Conservation (phyloP, 352 stramenopile species). For the Detonula confervacea region DNA sequence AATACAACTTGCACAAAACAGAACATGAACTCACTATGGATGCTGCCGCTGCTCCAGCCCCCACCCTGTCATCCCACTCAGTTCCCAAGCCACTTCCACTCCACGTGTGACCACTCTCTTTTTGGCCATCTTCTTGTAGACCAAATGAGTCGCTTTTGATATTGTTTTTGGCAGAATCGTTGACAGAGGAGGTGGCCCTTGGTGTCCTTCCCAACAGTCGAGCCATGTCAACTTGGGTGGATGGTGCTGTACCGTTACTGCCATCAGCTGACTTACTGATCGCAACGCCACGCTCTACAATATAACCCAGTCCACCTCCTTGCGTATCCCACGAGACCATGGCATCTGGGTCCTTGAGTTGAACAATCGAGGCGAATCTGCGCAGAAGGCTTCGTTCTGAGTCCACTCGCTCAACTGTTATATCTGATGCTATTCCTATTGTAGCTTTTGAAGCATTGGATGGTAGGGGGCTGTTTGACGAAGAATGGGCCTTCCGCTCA, state of each 20-base stretch:
- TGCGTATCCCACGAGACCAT: constrained; percentile 85
- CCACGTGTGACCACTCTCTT: constrained; percentile 42
- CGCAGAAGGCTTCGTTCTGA: constrained; percentile 73
- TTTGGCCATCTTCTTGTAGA: constrained; percentile 10
- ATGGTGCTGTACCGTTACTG: constrained; percentile 12
- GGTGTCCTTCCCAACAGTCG: constrained; percentile 75
- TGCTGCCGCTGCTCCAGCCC: constrained; percentile 75
- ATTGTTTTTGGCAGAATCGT: constrained; percentile 21
- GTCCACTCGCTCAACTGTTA: constrained; percentile 61
- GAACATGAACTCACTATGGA: constrained; percentile 73
- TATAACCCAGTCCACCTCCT: constrained; percentile 77
- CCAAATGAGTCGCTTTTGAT: constrained; percentile 19
- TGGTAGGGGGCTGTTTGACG: not conserved
- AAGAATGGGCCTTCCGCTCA: constrained; percentile 45
- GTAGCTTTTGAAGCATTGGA: constrained; percentile 22
- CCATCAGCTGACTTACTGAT: constrained; percentile 54
- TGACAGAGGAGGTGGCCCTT: constrained; percentile 17
- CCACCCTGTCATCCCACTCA: constrained; percentile 86
- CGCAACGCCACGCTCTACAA: constrained; percentile 74
- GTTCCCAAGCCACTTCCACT: constrained; percentile 74
- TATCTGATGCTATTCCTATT: constrained; percentile 58
- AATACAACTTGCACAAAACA: constrained; percentile 7
- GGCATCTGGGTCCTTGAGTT: constrained; percentile 80
- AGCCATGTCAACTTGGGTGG: constrained; percentile 72
- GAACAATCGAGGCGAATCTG: constrained; percentile 72